Base-by-base conservation (phyloP, 148 eudicot genomes). In the Pharnaceum exiguum region DNA sequence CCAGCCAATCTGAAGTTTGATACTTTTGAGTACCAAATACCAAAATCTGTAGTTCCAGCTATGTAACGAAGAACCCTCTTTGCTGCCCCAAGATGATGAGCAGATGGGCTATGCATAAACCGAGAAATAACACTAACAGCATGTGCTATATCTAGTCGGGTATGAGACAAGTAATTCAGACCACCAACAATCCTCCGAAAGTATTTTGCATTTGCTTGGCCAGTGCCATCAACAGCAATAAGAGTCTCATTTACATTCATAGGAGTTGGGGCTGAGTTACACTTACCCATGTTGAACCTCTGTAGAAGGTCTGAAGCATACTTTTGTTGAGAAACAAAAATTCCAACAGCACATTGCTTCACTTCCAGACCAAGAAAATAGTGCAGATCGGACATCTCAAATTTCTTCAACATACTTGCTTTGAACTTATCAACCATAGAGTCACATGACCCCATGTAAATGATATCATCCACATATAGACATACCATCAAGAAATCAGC, bases 361-460 rank as follows among this genome's bases (percentile, higher is more conserved):
- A n/a, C n/a, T n/a, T n/a, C n/a, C n/a, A n/a, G n/a, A n/a, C n/a
- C n/a, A 9, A 57, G 48, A 39, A 36, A 57, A 39, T 33, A 57
- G 2, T 23, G 13, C 47, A 38, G 17, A 21, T 57, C 46, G 1
- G 47, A n/a, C 61, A 57, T 57, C n/a, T 57, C 46, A 39, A 57
- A 57, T 1, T 16, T 19, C 7, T 25, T 8, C 61, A 36, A 36
- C 63, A 59, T 59, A 2, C 30, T 3, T 1, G 33, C 0, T 47
- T 59, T 42, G 44, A 59, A 59, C 16, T 26, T 35, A 43, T 59
- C 32, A 1, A 42, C 30, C 3, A 40, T 16, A 17, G 1, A 40
- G 17, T 15, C 21, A 42, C 46, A 15, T 3, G 46, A 53, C 12
- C 25, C 58, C 13, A 53, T 53, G 9, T 53, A 53, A 7, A 31